phyloP scores from a whole-genome alignment of 1,284 basidiomycete species.

The Kalmanozyma brasiliensis region DNA sequence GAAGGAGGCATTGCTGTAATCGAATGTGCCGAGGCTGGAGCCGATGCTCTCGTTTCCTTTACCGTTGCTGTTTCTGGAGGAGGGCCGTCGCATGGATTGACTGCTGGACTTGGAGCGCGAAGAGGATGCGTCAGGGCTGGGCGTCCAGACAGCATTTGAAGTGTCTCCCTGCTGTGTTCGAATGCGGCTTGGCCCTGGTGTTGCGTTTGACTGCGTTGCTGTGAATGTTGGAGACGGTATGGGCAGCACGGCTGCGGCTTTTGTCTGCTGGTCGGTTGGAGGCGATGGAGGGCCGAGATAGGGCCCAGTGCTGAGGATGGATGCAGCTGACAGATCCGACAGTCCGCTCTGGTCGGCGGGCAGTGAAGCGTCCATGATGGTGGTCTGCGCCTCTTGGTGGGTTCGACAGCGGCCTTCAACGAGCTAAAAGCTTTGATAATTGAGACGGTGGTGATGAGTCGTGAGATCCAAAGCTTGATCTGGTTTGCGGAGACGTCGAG shows the following conservation, averaged over 20 bases:
- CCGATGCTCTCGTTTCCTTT: constrained; percentile 34
- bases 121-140: constrained; percentile 24
- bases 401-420: too few relatives aligned
- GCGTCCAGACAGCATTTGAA: constrained; percentile 26
- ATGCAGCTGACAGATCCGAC: constrained; percentile 38
- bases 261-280: not conserved
- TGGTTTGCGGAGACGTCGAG: too few relatives aligned
- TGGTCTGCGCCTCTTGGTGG: not conserved
- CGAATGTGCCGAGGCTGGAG: constrained; percentile 38
- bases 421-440: too few relatives aligned
- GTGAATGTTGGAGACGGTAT: not conserved
- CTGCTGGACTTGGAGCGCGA: constrained; percentile 18
- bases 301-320: constrained; percentile 11
- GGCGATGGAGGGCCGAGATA: constrained; percentile 13
- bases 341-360: constrained; percentile 33
- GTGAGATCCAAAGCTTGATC: not conserved
- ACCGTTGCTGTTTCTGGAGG: not conserved
- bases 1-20: constrained; percentile 57
- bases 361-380: constrained; percentile 20
- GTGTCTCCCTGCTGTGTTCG: not conserved
- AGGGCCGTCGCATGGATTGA: constrained; percentile 1
- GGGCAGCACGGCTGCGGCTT: constrained; percentile 1
- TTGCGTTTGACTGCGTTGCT: not conserved
- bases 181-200: constrained; percentile 13
- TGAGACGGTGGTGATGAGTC: not conserved